Conservation (phyloP, 768 basidiomycete species). For the Tylopilus plumbeoviolaceoides region DNA sequence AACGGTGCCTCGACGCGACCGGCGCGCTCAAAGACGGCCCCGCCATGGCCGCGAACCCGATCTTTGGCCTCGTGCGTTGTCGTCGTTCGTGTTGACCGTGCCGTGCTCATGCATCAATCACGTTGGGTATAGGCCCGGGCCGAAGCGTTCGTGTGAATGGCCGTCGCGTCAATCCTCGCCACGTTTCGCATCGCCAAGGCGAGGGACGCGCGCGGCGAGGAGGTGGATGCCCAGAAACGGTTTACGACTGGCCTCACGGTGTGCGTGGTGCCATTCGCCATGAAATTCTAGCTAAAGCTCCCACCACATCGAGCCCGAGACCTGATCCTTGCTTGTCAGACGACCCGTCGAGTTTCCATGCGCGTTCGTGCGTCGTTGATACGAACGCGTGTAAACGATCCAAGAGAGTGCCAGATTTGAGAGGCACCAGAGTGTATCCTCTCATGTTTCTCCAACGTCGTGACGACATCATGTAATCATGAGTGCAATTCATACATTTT, state of each 20-base stretch:
- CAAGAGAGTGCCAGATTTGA: background rate
- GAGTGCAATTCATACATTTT: background rate
- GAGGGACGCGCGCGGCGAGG: no score
- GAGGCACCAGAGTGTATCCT: no score
- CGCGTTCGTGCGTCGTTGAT: slow-evolving; percentile 7
- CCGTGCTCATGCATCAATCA: no score
- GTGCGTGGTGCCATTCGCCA: no score
- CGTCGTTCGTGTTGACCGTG: slow-evolving; percentile 10
- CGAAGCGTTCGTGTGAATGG: no score
- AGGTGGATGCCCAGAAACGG: no score
- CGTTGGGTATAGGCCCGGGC: no score
- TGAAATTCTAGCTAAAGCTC: no score
- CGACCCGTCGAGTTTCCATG: slow-evolving; percentile 24
- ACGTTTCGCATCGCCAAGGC: no score
- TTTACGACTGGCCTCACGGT: no score
- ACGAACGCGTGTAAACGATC: slow-evolving; percentile 2
- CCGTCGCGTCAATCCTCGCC: no score
- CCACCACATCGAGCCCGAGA: no score
- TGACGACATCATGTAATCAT: background rate
- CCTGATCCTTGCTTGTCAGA: background rate
- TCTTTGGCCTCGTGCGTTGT: slow-evolving; percentile 25
- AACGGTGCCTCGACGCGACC: slow-evolving; percentile 18
- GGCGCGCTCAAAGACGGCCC: slow-evolving; percentile 12
- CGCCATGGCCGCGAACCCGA: slow-evolving; percentile 14
- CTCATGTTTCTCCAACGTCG: background rate